phyloP scores from a whole-genome alignment of 495 filamentous ascomycete species.

The Rusavskia elegans region DNA sequence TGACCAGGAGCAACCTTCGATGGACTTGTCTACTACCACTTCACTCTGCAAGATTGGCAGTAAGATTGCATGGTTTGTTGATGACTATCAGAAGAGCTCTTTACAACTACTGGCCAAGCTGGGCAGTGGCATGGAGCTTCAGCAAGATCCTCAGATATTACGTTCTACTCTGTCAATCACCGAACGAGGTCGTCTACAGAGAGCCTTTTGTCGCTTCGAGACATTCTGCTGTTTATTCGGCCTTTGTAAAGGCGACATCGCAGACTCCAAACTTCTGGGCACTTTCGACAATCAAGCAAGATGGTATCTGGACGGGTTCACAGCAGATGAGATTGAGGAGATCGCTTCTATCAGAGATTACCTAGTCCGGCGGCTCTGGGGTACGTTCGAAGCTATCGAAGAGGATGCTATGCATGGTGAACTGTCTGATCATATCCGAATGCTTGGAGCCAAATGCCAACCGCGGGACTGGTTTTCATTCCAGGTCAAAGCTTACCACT shows the following conservation, averaged over 20 bases:
- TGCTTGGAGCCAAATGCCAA: background rate
- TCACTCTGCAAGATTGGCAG: background rate
- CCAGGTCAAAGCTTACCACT: no score
- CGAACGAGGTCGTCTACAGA: background rate
- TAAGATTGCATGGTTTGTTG: background rate
- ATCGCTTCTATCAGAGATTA: constrained; percentile 3
- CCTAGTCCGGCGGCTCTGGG: background rate
- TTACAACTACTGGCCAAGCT: background rate
- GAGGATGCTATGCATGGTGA: background rate
- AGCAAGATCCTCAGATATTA: background rate
- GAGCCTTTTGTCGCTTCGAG: constrained; percentile 4
- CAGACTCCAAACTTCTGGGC: no score
- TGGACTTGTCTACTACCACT: background rate
- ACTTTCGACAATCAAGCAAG: background rate
- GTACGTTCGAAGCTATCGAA: background rate
- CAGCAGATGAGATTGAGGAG: background rate
- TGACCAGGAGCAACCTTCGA: background rate
- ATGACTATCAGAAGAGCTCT: background rate
- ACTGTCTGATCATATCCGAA: background rate
- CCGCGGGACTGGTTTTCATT: background rate
- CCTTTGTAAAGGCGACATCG: no score
- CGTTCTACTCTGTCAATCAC: background rate
- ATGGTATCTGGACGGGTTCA: background rate
- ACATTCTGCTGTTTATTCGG: background rate
- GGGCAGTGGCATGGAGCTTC: background rate